A percentile compares a stretch with the other conserved stretches of the same genome.
Conservation (phyloP, 2,329 filamentous ascomycete species). For the Pseudocercospora fijiensis region DNA sequence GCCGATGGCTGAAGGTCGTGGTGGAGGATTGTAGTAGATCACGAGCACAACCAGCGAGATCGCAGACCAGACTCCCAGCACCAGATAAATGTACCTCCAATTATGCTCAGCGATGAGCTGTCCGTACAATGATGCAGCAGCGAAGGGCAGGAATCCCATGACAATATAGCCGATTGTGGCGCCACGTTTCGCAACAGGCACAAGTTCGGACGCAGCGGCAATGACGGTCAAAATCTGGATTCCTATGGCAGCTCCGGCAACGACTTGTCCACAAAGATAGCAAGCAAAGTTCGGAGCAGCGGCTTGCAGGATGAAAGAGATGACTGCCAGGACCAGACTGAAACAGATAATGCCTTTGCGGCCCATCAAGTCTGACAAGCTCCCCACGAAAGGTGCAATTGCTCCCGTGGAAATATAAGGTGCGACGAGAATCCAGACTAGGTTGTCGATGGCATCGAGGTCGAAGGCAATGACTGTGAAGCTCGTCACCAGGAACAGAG, state of each 20-base stretch:
- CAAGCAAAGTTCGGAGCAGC: not conserved
- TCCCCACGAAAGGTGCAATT: conserved; percentile 22
- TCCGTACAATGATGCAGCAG: conserved; percentile 59
- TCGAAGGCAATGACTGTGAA: not conserved
- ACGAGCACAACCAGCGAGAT: conserved; percentile 51
- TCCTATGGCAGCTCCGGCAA: not conserved
- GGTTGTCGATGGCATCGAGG: conserved; percentile 19
- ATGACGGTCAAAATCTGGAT: conserved; percentile 37
- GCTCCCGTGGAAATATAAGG: conserved; percentile 24
- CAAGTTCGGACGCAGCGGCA: conserved; percentile 66
- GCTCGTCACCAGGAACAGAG: not conserved
- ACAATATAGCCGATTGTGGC: conserved; percentile 60
- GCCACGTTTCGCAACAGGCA: conserved; percentile 62
- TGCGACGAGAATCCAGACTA: conserved; percentile 23
- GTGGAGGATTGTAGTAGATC: conserved; percentile 55
- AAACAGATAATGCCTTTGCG: not conserved
- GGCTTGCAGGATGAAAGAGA: not conserved
- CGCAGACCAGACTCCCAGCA: conserved; percentile 54
- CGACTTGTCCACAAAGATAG: not conserved
- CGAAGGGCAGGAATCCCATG: conserved; percentile 61
- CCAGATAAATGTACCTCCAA: conserved; percentile 57
- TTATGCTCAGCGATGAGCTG: conserved; percentile 53
- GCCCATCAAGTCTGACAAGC: not conserved
- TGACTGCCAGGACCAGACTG: not conserved
- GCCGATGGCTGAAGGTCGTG: conserved; percentile 42